phyloP scores from a whole-genome alignment of 2,329 filamentous ascomycete species.

The Malbranchea cinnamomea region DNA sequence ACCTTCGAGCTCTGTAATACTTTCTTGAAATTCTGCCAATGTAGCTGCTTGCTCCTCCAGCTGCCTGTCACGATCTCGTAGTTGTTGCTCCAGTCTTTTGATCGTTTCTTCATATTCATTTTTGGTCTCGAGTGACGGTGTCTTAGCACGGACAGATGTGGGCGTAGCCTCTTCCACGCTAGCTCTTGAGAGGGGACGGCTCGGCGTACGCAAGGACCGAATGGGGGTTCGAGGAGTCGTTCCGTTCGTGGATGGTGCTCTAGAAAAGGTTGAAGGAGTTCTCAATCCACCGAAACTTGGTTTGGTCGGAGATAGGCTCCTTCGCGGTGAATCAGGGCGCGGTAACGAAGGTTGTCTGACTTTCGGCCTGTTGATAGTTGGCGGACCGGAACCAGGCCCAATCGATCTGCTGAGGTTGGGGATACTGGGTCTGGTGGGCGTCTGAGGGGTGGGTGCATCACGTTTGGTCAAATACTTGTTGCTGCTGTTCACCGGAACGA shows the following conservation, averaged over 20 bases:
- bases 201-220: constrained; percentile 20
- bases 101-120: constrained; percentile 52
- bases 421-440: constrained; percentile 45
- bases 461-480: constrained; percentile 46
- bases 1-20: constrained; percentile 67
- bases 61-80: constrained; percentile 74
- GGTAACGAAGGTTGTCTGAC: constrained; percentile 59
- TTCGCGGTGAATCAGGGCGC: constrained; percentile 70
- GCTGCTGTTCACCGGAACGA: constrained; percentile 73
- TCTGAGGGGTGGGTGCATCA: constrained; percentile 52
- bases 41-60: constrained; percentile 75
- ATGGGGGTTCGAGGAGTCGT: constrained; percentile 33
- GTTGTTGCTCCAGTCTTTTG: constrained; percentile 53
- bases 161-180: constrained; percentile 24
- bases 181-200: constrained; percentile 25
- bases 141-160: constrained; percentile 16
- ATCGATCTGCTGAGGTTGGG: constrained; percentile 82
- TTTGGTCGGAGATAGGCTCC: constrained; percentile 37
- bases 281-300: constrained; percentile 41
- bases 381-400: constrained; percentile 59
- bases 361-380: constrained; percentile 46
- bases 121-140: constrained; percentile 9
- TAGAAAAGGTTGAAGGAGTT: constrained; percentile 35
- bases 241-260: constrained; percentile 15
- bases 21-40: constrained; percentile 79